Percentiles rank a stretch among this genome's conserved stretches.
phyloP scores from a whole-genome alignment of 805 yeast genomes.

The Candida odintsovae region DNA sequence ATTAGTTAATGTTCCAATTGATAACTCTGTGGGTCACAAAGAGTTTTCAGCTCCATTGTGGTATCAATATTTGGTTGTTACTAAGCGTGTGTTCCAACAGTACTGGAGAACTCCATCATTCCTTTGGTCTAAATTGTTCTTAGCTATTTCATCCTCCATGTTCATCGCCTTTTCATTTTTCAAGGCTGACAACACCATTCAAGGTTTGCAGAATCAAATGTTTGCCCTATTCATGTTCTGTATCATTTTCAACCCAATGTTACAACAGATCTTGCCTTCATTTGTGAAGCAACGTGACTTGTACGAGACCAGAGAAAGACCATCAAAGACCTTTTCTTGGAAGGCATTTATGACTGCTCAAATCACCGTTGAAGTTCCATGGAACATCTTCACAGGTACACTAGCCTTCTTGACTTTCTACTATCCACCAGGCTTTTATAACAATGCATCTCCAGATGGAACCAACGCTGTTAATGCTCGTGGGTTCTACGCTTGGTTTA shows the following conservation, averaged over 20 bases:
- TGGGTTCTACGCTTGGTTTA: slow-evolving; percentile 41
- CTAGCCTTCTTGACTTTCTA: slow-evolving; percentile 56
- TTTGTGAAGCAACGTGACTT: slow-evolving; percentile 57
- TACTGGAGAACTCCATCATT: slow-evolving; percentile 64
- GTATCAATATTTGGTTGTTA: slow-evolving; percentile 40
- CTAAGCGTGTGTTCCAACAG: slow-evolving; percentile 54
- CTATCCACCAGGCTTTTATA: slow-evolving; percentile 65
- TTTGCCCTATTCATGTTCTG: slow-evolving; percentile 67
- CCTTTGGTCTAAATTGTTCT: slow-evolving; percentile 51
- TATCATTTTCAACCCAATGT: slow-evolving; percentile 47
- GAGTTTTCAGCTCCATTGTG: slow-evolving; percentile 41
- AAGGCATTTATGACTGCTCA: slow-evolving; percentile 54
- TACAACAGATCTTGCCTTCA: slow-evolving; percentile 59
- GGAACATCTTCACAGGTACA: slow-evolving; percentile 57
- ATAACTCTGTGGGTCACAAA: slow-evolving; percentile 26
- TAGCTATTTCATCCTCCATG: slow-evolving; percentile 51
- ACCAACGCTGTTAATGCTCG: slow-evolving; percentile 37
- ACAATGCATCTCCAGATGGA: slow-evolving; percentile 41
- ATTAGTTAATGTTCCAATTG: slow-evolving; percentile 34
- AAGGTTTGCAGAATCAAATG: slow-evolving; percentile 80
- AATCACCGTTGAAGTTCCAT: slow-evolving; percentile 61
- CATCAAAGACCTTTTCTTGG: slow-evolving; percentile 70
- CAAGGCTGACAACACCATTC: slow-evolving; percentile 57
- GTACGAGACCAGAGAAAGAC: slow-evolving; percentile 70
- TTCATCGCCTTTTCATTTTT: slow-evolving; percentile 74